Evolutionary conservation across 1,284 basidiomycete species (phyloP).

Genomic region (Tranzscheliella williamsii): DNA sequence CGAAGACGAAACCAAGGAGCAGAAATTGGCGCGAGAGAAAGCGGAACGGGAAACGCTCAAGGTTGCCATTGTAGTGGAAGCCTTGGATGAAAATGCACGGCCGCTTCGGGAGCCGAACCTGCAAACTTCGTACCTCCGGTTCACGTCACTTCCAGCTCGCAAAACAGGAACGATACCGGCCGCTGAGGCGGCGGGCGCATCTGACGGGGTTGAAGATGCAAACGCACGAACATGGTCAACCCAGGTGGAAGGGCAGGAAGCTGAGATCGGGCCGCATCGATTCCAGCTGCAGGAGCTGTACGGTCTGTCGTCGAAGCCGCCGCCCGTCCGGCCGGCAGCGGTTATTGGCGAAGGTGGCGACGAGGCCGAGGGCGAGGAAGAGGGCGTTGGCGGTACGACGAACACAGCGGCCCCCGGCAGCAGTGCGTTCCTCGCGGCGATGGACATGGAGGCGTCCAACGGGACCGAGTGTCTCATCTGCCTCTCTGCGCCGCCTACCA

Average conservation of each 20-base stretch:
- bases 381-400: slow-evolving; percentile 1
- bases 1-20: slow-evolving; percentile 46
- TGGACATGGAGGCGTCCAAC: slow-evolving; percentile 34
- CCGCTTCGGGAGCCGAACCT: slow-evolving; percentile 50
- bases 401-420: not conserved
- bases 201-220: not conserved
- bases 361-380: slow-evolving; percentile 4
- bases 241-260: slow-evolving; percentile 55
- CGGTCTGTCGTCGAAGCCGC: slow-evolving; percentile 46
- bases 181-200: slow-evolving; percentile 1
- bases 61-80: slow-evolving; percentile 53
- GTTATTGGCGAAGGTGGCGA: slow-evolving; percentile 14
- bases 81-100: slow-evolving; percentile 51
- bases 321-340: slow-evolving; percentile 20
- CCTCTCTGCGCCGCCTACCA: slow-evolving; percentile 50
- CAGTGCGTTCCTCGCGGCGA: not conserved
- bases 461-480: slow-evolving; percentile 58
- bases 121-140: slow-evolving; percentile 49
- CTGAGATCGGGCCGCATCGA: slow-evolving; percentile 52
- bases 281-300: slow-evolving; percentile 60
- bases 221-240: slow-evolving; percentile 27
- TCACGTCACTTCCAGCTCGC: slow-evolving; percentile 37
- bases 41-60: slow-evolving; percentile 52
- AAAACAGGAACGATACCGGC: slow-evolving; percentile 9
- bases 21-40: slow-evolving; percentile 41